Evolutionary conservation across 306 rosid genomes (phyloP).

Genomic region (Begonia peltatifolia): DNA sequence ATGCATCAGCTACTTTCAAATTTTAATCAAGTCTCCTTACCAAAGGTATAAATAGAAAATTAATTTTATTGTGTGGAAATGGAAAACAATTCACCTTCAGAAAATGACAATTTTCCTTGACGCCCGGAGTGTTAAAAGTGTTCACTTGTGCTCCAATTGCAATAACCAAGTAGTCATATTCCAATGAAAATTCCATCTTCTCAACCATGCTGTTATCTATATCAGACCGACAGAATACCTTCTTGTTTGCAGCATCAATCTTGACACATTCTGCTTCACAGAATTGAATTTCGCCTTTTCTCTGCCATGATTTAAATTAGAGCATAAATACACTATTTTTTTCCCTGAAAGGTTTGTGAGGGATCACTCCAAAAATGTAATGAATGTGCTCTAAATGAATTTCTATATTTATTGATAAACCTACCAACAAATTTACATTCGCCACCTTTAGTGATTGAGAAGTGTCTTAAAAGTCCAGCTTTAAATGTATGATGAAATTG

Average conservation of each 20-base stretch:
- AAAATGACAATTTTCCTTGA: conserved; percentile 72
- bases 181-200: conserved; percentile 53
- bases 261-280: conserved; percentile 86
- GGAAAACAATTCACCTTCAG: conserved; percentile 48
- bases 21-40: not conserved
- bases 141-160: conserved; percentile 86
- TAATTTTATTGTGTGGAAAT: not conserved
- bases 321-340: not conserved
- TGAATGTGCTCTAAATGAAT: not conserved
- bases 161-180: conserved; percentile 75
- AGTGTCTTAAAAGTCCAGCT: not conserved
- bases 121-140: conserved; percentile 92
- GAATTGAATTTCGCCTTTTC: conserved; percentile 55
- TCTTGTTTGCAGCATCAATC: conserved; percentile 69
- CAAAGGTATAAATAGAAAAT: not conserved
- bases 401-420: not conserved
- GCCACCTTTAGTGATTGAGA: too few relatives aligned
- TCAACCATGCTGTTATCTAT: conserved; percentile 36
- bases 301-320: conserved; percentile 25
- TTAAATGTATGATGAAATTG: not conserved
- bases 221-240: conserved; percentile 42
- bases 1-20: conserved; percentile 5
- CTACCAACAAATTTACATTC: too few relatives aligned
- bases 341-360: too few relatives aligned
- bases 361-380: not conserved